Evolutionary conservation across 768 basidiomycete genomes (phyloP).

Genomic region (Leucosporidium yakuticum): DNA sequence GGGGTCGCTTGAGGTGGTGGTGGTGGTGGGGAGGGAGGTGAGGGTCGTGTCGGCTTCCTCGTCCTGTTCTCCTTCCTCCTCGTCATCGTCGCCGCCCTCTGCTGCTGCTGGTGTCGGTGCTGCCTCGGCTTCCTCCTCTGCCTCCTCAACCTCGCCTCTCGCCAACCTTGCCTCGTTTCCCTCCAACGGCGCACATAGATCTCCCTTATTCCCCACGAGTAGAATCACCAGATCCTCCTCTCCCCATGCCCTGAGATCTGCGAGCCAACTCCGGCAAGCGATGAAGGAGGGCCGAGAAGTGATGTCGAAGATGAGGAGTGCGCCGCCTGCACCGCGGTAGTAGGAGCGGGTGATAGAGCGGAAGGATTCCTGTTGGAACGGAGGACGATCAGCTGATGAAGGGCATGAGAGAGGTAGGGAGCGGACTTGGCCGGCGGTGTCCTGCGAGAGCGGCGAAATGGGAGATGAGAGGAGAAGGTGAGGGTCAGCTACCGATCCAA

Average conservation of each 20-base stretch:
- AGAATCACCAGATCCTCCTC: constrained; percentile 73
- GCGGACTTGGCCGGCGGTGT: constrained; percentile 96
- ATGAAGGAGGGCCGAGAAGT: constrained; percentile 67
- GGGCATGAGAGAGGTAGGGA: not conserved
- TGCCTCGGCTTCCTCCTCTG: constrained; percentile 17
- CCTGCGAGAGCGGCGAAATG: constrained; percentile 46
- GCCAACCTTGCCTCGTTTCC: not conserved
- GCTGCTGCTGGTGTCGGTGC: too few species aligned
- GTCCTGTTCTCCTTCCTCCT: not conserved
- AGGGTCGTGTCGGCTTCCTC: not conserved
- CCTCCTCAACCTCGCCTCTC: constrained; percentile 16
- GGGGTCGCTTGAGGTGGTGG: too few species aligned
- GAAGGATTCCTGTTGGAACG: constrained; percentile 33
- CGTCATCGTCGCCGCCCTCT: constrained; percentile 17
- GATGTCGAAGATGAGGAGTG: constrained; percentile 47
- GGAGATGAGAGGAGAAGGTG: not conserved
- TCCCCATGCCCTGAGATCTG: constrained; percentile 82
- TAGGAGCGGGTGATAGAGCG: constrained; percentile 49
- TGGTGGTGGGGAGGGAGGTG: too few species aligned
- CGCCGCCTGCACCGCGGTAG: constrained; percentile 77
- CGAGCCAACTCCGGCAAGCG: constrained; percentile 79
- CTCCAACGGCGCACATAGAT: not conserved
- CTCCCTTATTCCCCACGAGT: constrained; percentile 64
- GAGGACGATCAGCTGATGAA: too few species aligned
- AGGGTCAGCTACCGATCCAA: too few species aligned